Conservation (phyloP, 2,329 filamentous ascomycete species). For the Ophiostoma novo-ulmi region DNA sequence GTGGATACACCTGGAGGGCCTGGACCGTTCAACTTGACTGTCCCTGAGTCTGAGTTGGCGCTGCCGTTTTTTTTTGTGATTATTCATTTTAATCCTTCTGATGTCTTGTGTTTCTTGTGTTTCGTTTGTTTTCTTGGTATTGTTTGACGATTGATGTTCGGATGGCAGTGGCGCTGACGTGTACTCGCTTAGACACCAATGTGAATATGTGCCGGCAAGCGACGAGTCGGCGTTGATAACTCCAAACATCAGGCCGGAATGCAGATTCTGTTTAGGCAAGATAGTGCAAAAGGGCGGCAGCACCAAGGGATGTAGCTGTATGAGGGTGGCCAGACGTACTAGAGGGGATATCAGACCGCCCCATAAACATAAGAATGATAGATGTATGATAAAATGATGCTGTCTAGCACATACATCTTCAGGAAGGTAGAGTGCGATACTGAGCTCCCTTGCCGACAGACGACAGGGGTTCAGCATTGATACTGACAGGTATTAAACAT, state of each 20-base stretch:
- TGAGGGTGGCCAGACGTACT: neutral
- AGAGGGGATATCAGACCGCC: neutral
- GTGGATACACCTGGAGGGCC: slow-evolving; percentile 8
- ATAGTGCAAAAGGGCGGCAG: neutral
- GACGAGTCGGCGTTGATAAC: neutral
- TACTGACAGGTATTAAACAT: neutral
- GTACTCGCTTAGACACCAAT: neutral
- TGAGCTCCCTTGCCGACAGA: neutral
- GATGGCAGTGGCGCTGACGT: neutral
- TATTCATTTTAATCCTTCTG: neutral
- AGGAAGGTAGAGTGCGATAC: neutral
- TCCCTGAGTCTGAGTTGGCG: neutral
- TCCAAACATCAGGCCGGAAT: neutral
- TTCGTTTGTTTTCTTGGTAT: slow-evolving; percentile 4
- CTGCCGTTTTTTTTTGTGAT: neutral
- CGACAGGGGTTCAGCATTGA: neutral
- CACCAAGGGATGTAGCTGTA: neutral
- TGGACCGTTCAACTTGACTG: neutral
- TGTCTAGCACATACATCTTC: neutral
- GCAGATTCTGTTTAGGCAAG: neutral
- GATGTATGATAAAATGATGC: neutral
- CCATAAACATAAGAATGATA: neutral
- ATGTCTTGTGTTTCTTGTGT: slow-evolving; percentile 3
- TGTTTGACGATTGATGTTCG: neutral
- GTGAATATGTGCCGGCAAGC: neutral